Base-by-base conservation (phyloP, 495 filamentous ascomycete species). In the Penicillium cataractarum region DNA sequence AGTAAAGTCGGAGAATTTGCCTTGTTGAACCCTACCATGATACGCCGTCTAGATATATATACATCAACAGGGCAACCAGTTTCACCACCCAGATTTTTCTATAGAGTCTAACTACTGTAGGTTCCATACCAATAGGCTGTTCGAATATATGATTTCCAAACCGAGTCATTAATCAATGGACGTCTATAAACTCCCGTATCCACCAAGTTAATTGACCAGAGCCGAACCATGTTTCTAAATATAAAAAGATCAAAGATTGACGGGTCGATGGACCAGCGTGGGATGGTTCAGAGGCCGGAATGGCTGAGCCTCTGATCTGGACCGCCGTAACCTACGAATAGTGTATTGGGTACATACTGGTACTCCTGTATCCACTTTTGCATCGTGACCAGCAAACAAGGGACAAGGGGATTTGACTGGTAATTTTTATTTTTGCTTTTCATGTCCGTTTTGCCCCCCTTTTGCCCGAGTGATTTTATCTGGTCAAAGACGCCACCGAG, bases 171-270 rank as follows among this genome's bases (percentile, higher is more conserved):
- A 44, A 10, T 19, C n/a, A 15, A 37, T 0, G 12, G 44, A 49
- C 3, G 8, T 3, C 4, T 15, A 2, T n/a, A 27, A 27, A 2
- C 12, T 50, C 35, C 13, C 6, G 46, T 50, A 1, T 50, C 46
- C 53, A 37, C 24, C 21, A 19, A 32, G 4, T 42, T 8, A 35
- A 39, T 15, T 5, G 27, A 50, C 3, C 19, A 27, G 19, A 27
- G 5, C 27, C 21, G 44, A 26, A 10, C 40, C 37, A 51, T 35
- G 57, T 49, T 58, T 58, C 57, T 58, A 58, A 50, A 51, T 31
- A 50, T 58, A 58, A 51, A n/a, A 44, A 44, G 46, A 58, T 58
- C 42, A 46, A 46, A 24, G 44, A 31, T 46, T 22, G 44, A 58
- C 27, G 57, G 56, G 19, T 50, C 56, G 31, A 44, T 19, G 27